Evolutionary conservation across 257 asterid species (phyloP).

Genomic region (Ophiorrhiza pumila): DNA sequence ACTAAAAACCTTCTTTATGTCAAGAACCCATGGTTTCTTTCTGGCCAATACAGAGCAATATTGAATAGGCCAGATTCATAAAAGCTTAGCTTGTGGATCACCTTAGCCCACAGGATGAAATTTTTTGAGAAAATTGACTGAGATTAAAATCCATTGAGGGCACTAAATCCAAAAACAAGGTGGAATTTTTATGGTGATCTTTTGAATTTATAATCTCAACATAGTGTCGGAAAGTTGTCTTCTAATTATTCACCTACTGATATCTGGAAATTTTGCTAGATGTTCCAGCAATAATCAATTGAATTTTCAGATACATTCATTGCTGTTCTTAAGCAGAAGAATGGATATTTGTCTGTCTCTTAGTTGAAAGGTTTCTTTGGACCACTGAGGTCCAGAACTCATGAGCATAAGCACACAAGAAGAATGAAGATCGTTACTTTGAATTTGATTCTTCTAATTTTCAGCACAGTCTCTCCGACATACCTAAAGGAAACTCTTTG

Average conservation of each 20-base stretch:
- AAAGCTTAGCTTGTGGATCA: background rate
- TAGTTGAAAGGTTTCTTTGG: background rate
- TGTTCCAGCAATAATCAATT: background rate
- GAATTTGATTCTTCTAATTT: conserved; percentile 29
- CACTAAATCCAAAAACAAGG: background rate
- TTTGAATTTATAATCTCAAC: background rate
- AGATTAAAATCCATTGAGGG: background rate
- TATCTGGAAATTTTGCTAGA: background rate
- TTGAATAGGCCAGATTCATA: background rate
- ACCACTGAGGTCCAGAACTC: background rate
- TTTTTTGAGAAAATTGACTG: background rate
- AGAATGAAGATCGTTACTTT: background rate
- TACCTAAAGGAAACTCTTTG: conserved; percentile 84
- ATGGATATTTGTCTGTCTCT: background rate
- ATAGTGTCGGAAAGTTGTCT: background rate
- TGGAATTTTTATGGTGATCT: background rate
- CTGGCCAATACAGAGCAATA: background rate
- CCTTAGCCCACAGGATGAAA: background rate
- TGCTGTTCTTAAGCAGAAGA: background rate
- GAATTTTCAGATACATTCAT: background rate
- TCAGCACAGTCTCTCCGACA: conserved; percentile 90
- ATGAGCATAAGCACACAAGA: background rate
- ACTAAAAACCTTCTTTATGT: background rate
- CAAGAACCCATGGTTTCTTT: background rate
- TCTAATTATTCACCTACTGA: background rate